Evolutionary conservation across 805 yeast species (phyloP).

Genomic region (Starmerella sirachaensis): DNA sequence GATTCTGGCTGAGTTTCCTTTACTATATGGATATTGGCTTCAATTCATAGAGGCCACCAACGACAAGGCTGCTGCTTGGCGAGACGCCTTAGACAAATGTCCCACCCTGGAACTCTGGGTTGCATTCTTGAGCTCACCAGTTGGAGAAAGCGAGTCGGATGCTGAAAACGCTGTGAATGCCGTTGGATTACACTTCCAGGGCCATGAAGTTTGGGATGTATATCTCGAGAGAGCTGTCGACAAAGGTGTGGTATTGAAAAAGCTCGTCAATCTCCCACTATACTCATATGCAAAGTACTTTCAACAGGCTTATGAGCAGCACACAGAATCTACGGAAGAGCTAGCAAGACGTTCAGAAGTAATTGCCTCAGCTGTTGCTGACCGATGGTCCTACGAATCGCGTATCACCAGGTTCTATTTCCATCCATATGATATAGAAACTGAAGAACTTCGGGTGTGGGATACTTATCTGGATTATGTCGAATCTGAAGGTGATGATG

Average conservation of each 20-base stretch:
- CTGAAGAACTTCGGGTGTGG: slow-evolving; percentile 47
- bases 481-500: slow-evolving; percentile 27
- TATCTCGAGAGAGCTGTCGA: slow-evolving; percentile 34
- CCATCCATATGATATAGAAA: slow-evolving; percentile 37
- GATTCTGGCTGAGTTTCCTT: slow-evolving; percentile 29
- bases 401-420: slow-evolving; percentile 48
- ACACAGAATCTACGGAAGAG: slow-evolving; percentile 2
- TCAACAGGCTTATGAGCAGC: slow-evolving; percentile 28
- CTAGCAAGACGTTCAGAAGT: slow-evolving; percentile 23
- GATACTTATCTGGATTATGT: slow-evolving; percentile 48
- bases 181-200: slow-evolving; percentile 60
- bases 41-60: slow-evolving; percentile 23
- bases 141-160: slow-evolving; percentile 24
- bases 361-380: slow-evolving; percentile 43
- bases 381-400: slow-evolving; percentile 68
- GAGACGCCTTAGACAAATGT: slow-evolving; percentile 22
- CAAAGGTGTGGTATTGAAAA: slow-evolving; percentile 28
- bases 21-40: slow-evolving; percentile 35
- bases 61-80: slow-evolving; percentile 16
- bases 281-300: slow-evolving; percentile 80
- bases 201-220: slow-evolving; percentile 76
- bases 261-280: slow-evolving; percentile 43
- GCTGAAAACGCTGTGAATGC: slow-evolving; percentile 39
- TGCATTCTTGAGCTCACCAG: slow-evolving; percentile 25
- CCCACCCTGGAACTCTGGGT: slow-evolving; percentile 29